Evolutionary conservation across 2,329 filamentous ascomycete species (phyloP), one percentile per base, ranked within the genome.

Genomic region (Hypoxylon sp.): DNA sequence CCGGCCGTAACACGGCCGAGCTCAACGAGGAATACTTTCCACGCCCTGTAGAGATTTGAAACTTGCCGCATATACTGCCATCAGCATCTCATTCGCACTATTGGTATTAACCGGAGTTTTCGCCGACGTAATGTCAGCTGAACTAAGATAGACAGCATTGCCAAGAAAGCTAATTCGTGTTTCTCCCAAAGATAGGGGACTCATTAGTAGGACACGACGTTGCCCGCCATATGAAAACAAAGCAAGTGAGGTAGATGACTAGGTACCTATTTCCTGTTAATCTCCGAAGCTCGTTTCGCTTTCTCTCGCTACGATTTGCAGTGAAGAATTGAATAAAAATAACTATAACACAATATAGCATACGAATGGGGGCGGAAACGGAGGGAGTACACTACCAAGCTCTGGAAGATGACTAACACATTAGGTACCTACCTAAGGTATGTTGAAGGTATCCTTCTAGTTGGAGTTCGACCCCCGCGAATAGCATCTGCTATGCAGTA

Each of bases 81-180:
- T 34, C 28, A 19, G 10, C 19, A 56, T 56, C 9, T 41, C 17
- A 21, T 46, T 21, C 7, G 25, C 17, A 13, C 10, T 21, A 30
- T 21, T 41, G 9, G 17, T 46, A 6, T 13, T 6, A 28, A 41
- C 11, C 43, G 11, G 17, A 30, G n/a, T n/a, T 21, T 28, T 46
- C 53, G n/a, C 28, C 11, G 32, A 46, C 19, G 38, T 56, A 25
- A 43, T 34, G 41, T 56, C 38, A 56, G 53, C 53, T 56, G 25
- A 34, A 56, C 38, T 56, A 56, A 56, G 41, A 56, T 56, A 19
- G 30, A 46, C 19, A 34, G 25, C 38, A 14, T 10, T 19, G 28
- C 28, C 28, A 46, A 36, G 38, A 5, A 25, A 19, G 14, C 28
- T 1, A 28, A 3, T 30, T 46, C n/a, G 28, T 14, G 17, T 34